Conservation (phyloP, 2,329 filamentous ascomycete genomes). For the Cercospora zeae-maydis region DNA sequence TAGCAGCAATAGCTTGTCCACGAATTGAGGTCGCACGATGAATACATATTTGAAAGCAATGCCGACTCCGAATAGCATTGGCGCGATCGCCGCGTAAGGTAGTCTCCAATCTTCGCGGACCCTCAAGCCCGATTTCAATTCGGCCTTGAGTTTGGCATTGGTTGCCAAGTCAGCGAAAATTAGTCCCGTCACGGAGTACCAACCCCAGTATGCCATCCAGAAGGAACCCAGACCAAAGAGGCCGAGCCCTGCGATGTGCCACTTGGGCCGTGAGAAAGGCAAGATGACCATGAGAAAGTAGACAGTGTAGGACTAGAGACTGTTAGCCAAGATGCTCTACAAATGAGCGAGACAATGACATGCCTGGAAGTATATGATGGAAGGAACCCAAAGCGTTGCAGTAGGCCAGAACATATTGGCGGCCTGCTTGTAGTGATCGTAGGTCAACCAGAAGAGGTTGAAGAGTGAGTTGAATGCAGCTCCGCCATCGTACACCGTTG, state of each 20-base stretch:
- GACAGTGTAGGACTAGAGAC: constrained; percentile 42
- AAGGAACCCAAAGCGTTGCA: constrained; percentile 46
- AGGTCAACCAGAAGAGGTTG: constrained; percentile 47
- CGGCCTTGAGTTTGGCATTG: constrained; percentile 20
- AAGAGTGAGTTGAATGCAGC: constrained; percentile 48
- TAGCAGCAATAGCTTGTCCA: constrained; percentile 28
- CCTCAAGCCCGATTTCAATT: constrained; percentile 24
- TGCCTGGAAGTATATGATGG: constrained; percentile 44
- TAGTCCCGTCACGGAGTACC: constrained; percentile 31
- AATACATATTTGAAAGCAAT: constrained; percentile 31
- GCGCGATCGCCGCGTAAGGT: constrained; percentile 22
- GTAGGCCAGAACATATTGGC: constrained; percentile 45
- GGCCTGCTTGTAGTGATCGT: constrained; percentile 39
- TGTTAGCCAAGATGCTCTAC: not conserved
- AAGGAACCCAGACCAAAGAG: constrained; percentile 32
- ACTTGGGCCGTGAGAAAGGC: constrained; percentile 42
- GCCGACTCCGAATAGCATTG: constrained; percentile 17
- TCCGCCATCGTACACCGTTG: constrained; percentile 39
- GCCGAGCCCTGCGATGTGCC: constrained; percentile 38
- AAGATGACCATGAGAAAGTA: constrained; percentile 50
- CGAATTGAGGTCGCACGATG: constrained; percentile 27
- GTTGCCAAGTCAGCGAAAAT: constrained; percentile 29
- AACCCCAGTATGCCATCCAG: constrained; percentile 34
- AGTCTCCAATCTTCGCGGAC: constrained; percentile 24
- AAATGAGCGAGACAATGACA: not conserved